These are phyloP conservation scores for Yamadazyma taylorii DNA, from an alignment of 1,139 yeast genomes.

Conservation along the genomic window DNA sequence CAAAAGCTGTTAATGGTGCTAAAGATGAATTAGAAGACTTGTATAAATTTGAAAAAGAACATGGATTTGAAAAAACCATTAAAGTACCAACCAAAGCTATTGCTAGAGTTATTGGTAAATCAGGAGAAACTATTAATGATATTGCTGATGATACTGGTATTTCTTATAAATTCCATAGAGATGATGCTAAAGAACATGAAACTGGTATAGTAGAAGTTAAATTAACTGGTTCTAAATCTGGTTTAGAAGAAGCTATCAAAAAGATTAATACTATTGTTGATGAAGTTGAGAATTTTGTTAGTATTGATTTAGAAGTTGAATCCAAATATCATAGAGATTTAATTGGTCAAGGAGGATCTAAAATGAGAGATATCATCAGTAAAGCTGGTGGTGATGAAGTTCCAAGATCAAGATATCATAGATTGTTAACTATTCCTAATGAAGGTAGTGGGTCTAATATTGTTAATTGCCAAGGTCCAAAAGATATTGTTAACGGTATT, in stretches of 20 bases:
- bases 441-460: constrained; percentile 63
- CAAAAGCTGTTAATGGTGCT: constrained; percentile 84
- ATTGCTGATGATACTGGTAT: constrained; percentile 81
- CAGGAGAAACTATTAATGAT: constrained; percentile 82
- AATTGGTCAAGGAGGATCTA: constrained; percentile 80
- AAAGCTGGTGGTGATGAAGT: constrained; percentile 74
- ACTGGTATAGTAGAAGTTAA: constrained; percentile 56
- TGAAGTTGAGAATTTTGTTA: constrained; percentile 65
- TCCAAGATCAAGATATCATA: constrained; percentile 47
- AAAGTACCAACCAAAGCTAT: constrained; percentile 71
- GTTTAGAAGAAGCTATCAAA: constrained; percentile 72
- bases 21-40: constrained; percentile 84
- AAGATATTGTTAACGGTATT: constrained; percentile 68
- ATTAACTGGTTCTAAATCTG: constrained; percentile 77
- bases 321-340: constrained; percentile 77
- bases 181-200: constrained; percentile 41
- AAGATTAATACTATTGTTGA: constrained; percentile 64
- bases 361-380: constrained; percentile 69
- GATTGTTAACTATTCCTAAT: constrained; percentile 74
- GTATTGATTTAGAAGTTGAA: constrained; percentile 66
- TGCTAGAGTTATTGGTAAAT: constrained; percentile 84
- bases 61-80: constrained; percentile 66
- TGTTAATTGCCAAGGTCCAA: constrained; percentile 75
- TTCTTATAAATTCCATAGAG: constrained; percentile 63
- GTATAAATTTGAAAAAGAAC: constrained; percentile 83